Conservation (phyloP, 768 basidiomycete genomes). For the Brasilioporus rufonigricans region DNA sequence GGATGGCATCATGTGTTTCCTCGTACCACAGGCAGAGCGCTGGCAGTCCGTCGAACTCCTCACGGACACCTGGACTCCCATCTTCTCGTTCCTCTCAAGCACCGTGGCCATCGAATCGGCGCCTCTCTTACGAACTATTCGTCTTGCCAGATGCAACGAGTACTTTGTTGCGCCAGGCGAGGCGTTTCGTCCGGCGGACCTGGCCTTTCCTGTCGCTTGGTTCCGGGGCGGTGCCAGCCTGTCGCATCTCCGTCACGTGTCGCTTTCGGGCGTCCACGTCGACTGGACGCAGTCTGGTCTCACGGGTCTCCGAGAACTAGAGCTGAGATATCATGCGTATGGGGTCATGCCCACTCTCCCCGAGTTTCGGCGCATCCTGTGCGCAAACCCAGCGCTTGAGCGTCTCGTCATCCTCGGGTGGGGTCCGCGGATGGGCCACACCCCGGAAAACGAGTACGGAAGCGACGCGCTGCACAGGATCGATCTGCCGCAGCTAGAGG, state of each 20-base stretch:
- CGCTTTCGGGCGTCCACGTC: constrained; percentile 56
- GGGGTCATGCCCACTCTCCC: constrained; percentile 54
- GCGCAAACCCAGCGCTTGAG: constrained; percentile 37
- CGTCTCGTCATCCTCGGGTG: constrained; percentile 51
- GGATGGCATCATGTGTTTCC: constrained; percentile 42
- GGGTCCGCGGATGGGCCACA: no score
- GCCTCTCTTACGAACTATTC: constrained; percentile 40
- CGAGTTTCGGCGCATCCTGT: constrained; percentile 45
- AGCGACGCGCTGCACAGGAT: no score
- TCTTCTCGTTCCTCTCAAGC: constrained; percentile 48
- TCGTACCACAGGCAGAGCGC: constrained; percentile 43
- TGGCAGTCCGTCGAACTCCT: constrained; percentile 52
- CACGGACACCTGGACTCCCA: constrained; percentile 60
- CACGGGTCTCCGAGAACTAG: constrained; percentile 42
- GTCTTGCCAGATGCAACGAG: constrained; percentile 55
- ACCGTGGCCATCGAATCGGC: constrained; percentile 34
- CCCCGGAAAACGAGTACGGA: no score
- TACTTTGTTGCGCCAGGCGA: constrained; percentile 48
- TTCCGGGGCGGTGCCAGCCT: constrained; percentile 37
- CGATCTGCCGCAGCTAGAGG: constrained; percentile 30
- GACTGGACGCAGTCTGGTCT: constrained; percentile 47
- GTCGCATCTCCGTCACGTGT: constrained; percentile 38
- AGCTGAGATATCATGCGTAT: constrained; percentile 54
- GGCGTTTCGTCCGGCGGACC: constrained; percentile 41
- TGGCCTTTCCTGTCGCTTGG: constrained; percentile 41